These are phyloP conservation scores for Kwoniella sp. DNA, from an alignment of 768 basidiomycete genomes.

Conservation along the genomic window DNA sequence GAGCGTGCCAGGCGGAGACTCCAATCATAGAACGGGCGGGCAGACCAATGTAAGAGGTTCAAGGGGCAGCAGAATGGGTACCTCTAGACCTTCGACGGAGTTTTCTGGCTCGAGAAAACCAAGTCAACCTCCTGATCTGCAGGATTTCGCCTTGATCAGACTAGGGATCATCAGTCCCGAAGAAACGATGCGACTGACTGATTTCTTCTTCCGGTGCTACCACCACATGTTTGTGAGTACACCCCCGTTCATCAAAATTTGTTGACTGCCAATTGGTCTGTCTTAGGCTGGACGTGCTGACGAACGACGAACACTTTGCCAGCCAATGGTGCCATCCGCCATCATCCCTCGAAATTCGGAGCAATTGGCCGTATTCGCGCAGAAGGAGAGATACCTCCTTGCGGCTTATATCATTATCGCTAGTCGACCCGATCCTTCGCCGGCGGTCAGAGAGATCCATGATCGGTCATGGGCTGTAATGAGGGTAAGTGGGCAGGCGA, in stretches of 20 bases:
- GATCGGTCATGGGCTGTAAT: conserved; percentile 45
- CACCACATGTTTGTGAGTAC: conserved; percentile 50
- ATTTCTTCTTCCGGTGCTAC: conserved; percentile 46
- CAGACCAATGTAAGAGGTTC: neutral
- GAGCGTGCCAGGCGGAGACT: neutral
- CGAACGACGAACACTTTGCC: neutral
- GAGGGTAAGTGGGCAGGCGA: conserved; percentile 32
- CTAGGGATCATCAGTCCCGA: conserved; percentile 38
- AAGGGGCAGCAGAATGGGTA: neutral
- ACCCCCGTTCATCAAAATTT: neutral
- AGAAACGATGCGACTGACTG: conserved; percentile 35
- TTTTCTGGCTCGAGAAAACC: neutral
- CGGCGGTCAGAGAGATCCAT: conserved; percentile 41
- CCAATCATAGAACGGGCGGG: neutral
- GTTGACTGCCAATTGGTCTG: neutral
- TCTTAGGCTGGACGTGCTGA: neutral
- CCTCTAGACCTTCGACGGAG: neutral
- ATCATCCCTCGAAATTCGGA: conserved; percentile 39
- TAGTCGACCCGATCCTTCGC: conserved; percentile 38
- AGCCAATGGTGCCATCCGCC: conserved; percentile 45
- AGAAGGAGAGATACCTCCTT: conserved; percentile 43
- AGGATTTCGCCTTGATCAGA: conserved; percentile 42
- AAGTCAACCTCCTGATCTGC: conserved; percentile 3
- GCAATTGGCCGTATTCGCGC: conserved; percentile 42
- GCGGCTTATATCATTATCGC: conserved; percentile 52